Evolutionary conservation across 2,329 filamentous ascomycete species (phyloP).

Genomic region (Colletotrichum tamarilloi): DNA sequence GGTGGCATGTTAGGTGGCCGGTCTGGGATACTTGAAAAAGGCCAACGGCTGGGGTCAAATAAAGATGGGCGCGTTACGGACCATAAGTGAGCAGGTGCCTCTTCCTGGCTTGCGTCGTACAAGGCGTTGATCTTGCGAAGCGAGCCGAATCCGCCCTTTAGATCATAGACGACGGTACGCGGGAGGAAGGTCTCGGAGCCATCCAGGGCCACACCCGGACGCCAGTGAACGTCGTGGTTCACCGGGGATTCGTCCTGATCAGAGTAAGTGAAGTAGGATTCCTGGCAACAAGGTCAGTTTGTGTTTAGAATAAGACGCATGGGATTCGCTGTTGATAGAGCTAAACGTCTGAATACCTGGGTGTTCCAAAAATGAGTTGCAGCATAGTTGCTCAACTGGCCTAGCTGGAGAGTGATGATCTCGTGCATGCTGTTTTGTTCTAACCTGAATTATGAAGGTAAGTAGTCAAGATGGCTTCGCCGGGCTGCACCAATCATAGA

Average conservation of each 20-base stretch:
- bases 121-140: conserved; percentile 88
- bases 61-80: conserved; percentile 26
- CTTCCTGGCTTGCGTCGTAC: conserved; percentile 68
- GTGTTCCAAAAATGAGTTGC: conserved; percentile 98
- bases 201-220: conserved; percentile 83
- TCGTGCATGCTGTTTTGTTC: conserved; percentile 77
- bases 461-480: neutral
- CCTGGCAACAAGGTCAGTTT: conserved; percentile 59
- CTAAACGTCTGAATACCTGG: conserved; percentile 65
- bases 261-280: conserved; percentile 96
- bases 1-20: conserved; percentile 3
- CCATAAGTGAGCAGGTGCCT: conserved; percentile 46
- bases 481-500: neutral
- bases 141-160: conserved; percentile 93
- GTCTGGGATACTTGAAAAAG: neutral
- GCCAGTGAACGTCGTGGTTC: conserved; percentile 90
- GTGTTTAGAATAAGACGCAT: neutral
- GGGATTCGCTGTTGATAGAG: neutral
- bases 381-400: conserved; percentile 91
- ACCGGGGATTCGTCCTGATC: conserved; percentile 73
- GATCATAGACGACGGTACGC: conserved; percentile 90
- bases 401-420: conserved; percentile 92
- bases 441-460: neutral
- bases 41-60: neutral
- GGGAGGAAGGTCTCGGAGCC: conserved; percentile 93